phyloP scores from a whole-genome alignment of 2,329 filamentous ascomycete species.

The Sporothrix variecibatus region DNA sequence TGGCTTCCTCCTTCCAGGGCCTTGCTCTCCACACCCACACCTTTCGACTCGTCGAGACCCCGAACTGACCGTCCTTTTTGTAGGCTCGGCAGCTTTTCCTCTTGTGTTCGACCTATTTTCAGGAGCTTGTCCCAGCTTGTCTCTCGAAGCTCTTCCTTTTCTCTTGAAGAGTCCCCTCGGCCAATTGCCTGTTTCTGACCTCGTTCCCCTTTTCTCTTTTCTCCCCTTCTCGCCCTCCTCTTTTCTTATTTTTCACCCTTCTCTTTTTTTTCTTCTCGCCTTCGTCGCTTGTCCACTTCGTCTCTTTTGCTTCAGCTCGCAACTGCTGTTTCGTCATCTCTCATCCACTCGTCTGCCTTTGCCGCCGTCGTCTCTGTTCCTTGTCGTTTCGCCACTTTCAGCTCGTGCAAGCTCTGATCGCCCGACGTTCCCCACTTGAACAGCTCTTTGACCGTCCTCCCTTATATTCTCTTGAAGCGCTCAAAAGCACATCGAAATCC shows the following conservation, averaged over 20 bases:
- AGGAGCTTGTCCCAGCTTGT: conserved; percentile 14
- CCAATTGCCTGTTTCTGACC: conserved; percentile 15
- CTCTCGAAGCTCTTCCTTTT: conserved; percentile 7
- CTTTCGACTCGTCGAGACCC: conserved; percentile 11
- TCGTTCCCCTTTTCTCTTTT: not conserved
- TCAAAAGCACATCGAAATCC: not conserved
- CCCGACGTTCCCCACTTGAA: not conserved
- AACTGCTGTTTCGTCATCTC: not conserved
- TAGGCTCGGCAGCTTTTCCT: conserved; percentile 7
- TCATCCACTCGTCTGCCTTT: not conserved
- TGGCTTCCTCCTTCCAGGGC: not conserved
- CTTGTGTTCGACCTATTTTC: conserved; percentile 7
- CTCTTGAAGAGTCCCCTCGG: not conserved
- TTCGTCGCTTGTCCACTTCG: not conserved
- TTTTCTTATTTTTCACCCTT: not conserved
- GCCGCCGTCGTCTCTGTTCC: not conserved
- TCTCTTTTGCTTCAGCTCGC: not conserved
- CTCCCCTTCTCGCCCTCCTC: not conserved
- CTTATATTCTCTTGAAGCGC: conserved; percentile 1
- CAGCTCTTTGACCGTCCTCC: not conserved
- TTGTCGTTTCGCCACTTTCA: conserved; percentile 12
- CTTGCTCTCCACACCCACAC: not conserved
- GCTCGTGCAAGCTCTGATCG: conserved; percentile 9
- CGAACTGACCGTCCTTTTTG: not conserved
- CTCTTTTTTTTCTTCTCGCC: not conserved